Base-by-base conservation (phyloP, 2,329 filamentous ascomycete species). In the Zelopaecilomyces penicillatus region DNA sequence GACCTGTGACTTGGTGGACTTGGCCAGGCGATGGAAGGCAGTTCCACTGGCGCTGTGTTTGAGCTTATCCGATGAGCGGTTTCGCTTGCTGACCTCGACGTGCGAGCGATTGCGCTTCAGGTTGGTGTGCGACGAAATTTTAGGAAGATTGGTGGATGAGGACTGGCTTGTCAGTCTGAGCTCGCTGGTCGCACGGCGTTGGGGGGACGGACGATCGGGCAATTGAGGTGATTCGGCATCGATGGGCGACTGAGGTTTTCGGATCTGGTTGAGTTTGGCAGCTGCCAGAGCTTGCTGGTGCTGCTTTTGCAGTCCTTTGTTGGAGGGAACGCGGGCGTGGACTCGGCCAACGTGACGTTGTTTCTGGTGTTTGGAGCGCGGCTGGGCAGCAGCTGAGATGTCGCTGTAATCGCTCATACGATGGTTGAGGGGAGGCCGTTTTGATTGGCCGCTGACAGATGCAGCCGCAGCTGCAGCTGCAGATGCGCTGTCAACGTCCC, bases 31-130 rank as follows among this genome's bases (percentile, higher is more conserved):
- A 54, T 65, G 62, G 48, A 73, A 67, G 47, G 67, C 65, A 29
- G 71, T 72, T 44, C 75, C 71, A 43, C 74, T 76, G 9, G 69
- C 64, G 27, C 71, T 68, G 46, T 74, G 72, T 57, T 78, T 78
- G 41, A 78, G 65, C 53, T 69, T 71, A 50, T 70, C 69, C 36
- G 69, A 62, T 10, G 75, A 74, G 54, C 73, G 76, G 37, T 64
- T 64, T 46, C 70, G 70, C 56, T 74, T 76, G 52, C 57, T 60
- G 35, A 82, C 68, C 50, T 80, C 77, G 55, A 68, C 72, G 52
- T 76, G 70, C 27, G 78, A 82, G 40, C 72, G 73, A 58, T 81
- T 81, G 59, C 77, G 76, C 65, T 78, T 80, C 43, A 81, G 63
- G 54, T 62, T 76, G 11, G 71, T 65, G 43, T 76, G 69, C 4